These are phyloP conservation scores for Alternaria conjuncta DNA, from an alignment of 2,329 filamentous ascomycete genomes.

Conservation along the genomic window DNA sequence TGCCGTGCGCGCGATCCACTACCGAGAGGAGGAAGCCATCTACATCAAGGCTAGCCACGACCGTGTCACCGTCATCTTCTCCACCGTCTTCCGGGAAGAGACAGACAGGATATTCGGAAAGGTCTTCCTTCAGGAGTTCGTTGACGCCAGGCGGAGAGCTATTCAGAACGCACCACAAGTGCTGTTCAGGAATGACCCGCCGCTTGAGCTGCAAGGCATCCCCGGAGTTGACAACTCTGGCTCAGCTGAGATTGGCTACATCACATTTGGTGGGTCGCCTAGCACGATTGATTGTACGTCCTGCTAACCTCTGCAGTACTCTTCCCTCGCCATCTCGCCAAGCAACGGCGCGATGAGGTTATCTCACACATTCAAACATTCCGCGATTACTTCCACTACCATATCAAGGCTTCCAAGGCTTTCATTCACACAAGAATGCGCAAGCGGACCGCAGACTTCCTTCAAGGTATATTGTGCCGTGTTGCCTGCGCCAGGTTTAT, in stretches of 20 bases:
- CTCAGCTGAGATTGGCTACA: slow-evolving; percentile 90
- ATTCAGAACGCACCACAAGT: slow-evolving; percentile 99
- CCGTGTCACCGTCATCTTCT: slow-evolving; percentile 98
- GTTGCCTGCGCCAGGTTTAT: neutral
- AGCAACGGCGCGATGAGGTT: slow-evolving; percentile 88
- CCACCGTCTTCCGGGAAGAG: slow-evolving; percentile 96
- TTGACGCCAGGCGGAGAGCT: slow-evolving; percentile 90
- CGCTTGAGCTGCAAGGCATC: slow-evolving; percentile 86
- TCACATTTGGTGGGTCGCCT: slow-evolving; percentile 82
- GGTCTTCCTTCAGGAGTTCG: slow-evolving; percentile 94
- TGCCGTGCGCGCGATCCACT: slow-evolving; percentile 94
- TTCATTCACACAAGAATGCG: slow-evolving; percentile 99
- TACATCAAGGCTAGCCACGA: slow-evolving; percentile 98
- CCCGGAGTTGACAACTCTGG: slow-evolving; percentile 76
- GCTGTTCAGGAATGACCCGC: slow-evolving; percentile 91
- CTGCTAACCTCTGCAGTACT: slow-evolving; percentile 67
- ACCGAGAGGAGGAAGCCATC: slow-evolving; percentile 98
- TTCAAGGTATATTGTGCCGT: slow-evolving; percentile 73
- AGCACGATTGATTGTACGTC: slow-evolving; percentile 18
- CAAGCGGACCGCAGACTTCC: slow-evolving; percentile 95
- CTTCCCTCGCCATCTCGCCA: slow-evolving; percentile 92
- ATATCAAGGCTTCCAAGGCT: slow-evolving; percentile 99
- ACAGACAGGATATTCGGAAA: slow-evolving; percentile 97
- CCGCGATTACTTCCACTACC: slow-evolving; percentile 99
- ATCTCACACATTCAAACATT: slow-evolving; percentile 99